Conservation (phyloP, 257 asterid genomes). For the Primulina tabacum region DNA sequence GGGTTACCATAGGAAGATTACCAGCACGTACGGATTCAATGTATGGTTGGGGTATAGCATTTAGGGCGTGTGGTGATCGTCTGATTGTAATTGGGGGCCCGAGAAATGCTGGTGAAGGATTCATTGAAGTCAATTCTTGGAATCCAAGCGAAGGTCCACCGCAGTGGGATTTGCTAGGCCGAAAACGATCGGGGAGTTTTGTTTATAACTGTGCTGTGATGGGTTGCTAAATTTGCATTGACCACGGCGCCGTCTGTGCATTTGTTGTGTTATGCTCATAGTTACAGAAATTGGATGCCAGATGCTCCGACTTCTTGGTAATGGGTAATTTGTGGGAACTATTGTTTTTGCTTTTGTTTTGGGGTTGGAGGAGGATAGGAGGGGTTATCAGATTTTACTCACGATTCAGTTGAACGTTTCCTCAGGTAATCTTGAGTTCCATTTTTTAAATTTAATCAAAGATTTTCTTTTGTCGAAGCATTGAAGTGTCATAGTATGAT, state of each 20-base stretch:
- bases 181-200: conserved; percentile 72
- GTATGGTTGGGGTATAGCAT: conserved; percentile 94
- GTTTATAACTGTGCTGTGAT: conserved; percentile 98
- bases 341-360: conserved; percentile 32
- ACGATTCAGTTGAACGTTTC: conserved; percentile 50
- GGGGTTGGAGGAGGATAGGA: conserved; percentile 46
- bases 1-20: conserved; percentile 62
- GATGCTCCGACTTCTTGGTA: conserved; percentile 56
- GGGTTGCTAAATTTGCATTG: conserved; percentile 72
- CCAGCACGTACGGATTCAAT: conserved; percentile 70
- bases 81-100: conserved; percentile 85
- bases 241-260: conserved; percentile 23
- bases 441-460: conserved; percentile 29
- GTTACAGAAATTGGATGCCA: conserved; percentile 40
- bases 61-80: conserved; percentile 77
- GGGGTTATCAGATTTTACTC: conserved; percentile 50
- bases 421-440: conserved; percentile 49
- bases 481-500: conserved; percentile 35
- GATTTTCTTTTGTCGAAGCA: conserved; percentile 39
- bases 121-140: conserved; percentile 73
- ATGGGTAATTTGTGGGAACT: conserved; percentile 60
- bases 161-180: conserved; percentile 74
- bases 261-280: conserved; percentile 30
- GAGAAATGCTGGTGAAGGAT: conserved; percentile 51
- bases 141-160: conserved; percentile 59